A percentile compares a stretch with the other conserved stretches of the same genome.
These are phyloP conservation scores for Penicillium herquei DNA, from an alignment of 495 filamentous ascomycete genomes.

Conservation along the genomic window DNA sequence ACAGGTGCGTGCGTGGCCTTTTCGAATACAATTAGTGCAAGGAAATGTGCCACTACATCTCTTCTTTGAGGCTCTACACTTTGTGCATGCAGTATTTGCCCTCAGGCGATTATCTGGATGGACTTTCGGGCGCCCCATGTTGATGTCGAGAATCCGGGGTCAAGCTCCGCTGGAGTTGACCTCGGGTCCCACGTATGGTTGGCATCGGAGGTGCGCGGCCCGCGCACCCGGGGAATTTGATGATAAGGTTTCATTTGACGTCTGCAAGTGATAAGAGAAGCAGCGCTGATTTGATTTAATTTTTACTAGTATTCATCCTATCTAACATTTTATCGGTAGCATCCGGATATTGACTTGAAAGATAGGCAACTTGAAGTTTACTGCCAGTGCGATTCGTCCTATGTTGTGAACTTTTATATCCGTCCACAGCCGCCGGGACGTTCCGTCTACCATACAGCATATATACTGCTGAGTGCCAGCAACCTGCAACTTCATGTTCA, in stretches of 20 bases:
- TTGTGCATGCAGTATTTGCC: constrained; percentile 35
- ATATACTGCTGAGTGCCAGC: too few relatives aligned
- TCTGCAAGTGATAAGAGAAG: too few relatives aligned
- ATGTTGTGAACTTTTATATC: too few relatives aligned
- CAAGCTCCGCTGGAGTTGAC: not conserved
- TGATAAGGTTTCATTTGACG: not conserved
- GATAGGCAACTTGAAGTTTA: too few relatives aligned
- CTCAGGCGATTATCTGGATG: constrained; percentile 36
- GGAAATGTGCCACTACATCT: constrained; percentile 42
- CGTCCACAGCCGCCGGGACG: too few relatives aligned
- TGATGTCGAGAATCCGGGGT: constrained; percentile 4
- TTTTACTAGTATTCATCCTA: too few relatives aligned
- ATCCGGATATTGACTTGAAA: too few relatives aligned
- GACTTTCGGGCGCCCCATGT: constrained; percentile 41
- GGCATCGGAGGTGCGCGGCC: constrained; percentile 1
- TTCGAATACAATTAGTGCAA: constrained; percentile 36
- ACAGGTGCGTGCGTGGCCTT: constrained; percentile 31
- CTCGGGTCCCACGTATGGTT: not conserved
- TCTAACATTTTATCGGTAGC: too few relatives aligned
- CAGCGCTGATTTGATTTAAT: too few relatives aligned
- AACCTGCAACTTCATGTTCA: too few relatives aligned
- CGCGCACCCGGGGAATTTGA: not conserved
- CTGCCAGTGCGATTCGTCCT: too few relatives aligned
- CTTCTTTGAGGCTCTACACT: constrained; percentile 39
- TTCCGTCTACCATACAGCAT: too few relatives aligned